Conservation (phyloP, 345 rosid species). For the Lepidium africanum region DNA sequence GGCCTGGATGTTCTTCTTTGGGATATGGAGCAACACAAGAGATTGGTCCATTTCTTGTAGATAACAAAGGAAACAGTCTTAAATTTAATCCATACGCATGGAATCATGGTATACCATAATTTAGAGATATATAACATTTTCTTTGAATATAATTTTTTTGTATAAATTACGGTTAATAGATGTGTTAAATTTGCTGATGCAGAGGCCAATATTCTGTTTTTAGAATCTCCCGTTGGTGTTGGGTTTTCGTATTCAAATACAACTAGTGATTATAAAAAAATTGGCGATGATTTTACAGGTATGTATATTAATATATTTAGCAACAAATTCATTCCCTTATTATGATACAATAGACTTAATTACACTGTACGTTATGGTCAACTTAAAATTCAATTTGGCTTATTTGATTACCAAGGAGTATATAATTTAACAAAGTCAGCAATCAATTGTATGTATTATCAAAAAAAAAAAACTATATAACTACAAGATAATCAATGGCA, state of each 20-base stretch:
- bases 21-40: slow-evolving; percentile 98
- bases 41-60: slow-evolving; percentile 91
- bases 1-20: slow-evolving; percentile 97
- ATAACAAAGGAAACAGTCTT: slow-evolving; percentile 46
- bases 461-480: too few species aligned
- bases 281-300: slow-evolving; percentile 84
- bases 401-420: too few species aligned
- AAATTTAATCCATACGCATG: slow-evolving; percentile 65
- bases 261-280: slow-evolving; percentile 42
- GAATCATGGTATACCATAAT: slow-evolving; percentile 55
- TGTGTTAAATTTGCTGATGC: slow-evolving; percentile 27
- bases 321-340: too few species aligned
- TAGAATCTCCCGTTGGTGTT: slow-evolving; percentile 92
- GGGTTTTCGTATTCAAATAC: slow-evolving; percentile 93
- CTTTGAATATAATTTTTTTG: too few species aligned
- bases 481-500: too few species aligned
- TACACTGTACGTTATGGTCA: too few species aligned
- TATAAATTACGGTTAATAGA: not conserved
- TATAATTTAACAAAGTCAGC: too few species aligned
- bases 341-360: too few species aligned
- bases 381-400: too few species aligned
- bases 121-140: too few species aligned
- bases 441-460: too few species aligned
- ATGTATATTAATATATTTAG: not conserved
- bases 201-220: slow-evolving; percentile 88